Percentiles rank a stretch among this genome's conserved stretches.
Conservation (phyloP, 176 grass and related monocot species). For the Musa schizocarpa region DNA sequence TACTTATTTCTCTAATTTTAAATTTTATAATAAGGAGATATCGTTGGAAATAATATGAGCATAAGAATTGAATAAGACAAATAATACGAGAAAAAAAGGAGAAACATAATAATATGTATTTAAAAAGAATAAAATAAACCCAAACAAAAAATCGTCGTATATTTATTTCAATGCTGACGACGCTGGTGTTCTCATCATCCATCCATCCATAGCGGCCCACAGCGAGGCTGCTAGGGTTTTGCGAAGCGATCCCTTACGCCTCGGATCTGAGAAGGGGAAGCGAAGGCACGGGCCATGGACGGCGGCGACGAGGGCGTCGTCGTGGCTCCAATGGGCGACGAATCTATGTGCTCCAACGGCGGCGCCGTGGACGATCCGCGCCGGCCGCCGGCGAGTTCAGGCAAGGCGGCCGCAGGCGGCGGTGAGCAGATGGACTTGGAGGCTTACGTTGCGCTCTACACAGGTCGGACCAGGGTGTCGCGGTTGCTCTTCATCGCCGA, state of each 20-base stretch:
- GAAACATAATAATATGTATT: too few relatives aligned
- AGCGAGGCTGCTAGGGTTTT: background rate
- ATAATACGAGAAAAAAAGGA: too few relatives aligned
- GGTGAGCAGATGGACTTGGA: conserved; percentile 89
- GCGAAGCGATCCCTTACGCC: background rate
- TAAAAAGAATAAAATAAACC: too few relatives aligned
- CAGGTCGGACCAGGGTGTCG: conserved; percentile 51
- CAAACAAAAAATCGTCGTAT: too few relatives aligned
- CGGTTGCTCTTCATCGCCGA: conserved; percentile 74
- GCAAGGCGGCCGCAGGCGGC: conserved; percentile 31
- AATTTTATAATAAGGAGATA: too few relatives aligned
- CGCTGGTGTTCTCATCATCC: too few relatives aligned
- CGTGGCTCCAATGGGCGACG: conserved; percentile 28
- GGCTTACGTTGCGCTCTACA: conserved; percentile 82
- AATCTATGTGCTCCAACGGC: conserved; percentile 37
- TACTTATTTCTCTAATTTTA: too few relatives aligned
- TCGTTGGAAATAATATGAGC: too few relatives aligned
- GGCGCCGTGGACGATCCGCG: conserved; percentile 13
- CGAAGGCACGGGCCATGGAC: conserved; percentile 32
- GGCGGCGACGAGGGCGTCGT: conserved; percentile 50
- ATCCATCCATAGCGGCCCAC: too few relatives aligned
- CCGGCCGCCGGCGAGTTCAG: conserved; percentile 12
- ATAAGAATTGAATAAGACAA: too few relatives aligned
- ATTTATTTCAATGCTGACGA: too few relatives aligned
- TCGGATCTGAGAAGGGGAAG: background rate